These are phyloP conservation scores for Ophiocytium majus DNA, from an alignment of 352 stramenopile species.

Conservation along the genomic window DNA sequence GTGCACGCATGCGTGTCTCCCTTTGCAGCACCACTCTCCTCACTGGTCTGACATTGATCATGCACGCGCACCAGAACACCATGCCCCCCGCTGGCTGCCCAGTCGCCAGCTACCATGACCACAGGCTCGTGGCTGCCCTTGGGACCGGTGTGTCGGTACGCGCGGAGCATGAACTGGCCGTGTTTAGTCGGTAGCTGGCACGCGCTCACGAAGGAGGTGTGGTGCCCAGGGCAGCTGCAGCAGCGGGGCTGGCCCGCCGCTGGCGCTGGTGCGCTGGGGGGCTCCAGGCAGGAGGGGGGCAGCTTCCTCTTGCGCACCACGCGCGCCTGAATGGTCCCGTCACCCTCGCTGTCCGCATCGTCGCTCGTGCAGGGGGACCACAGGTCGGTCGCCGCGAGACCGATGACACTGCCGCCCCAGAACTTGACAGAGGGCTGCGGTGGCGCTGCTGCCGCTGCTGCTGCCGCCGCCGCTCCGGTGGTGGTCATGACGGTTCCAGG, in stretches of 20 bases:
- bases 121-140: conserved; percentile 53
- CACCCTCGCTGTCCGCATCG: no score
- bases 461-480: no score
- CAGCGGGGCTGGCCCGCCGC: no score
- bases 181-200: conserved; percentile 53
- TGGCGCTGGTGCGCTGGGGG: not conserved
- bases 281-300: conserved; percentile 18
- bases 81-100: conserved; percentile 25
- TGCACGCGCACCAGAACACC: conserved; percentile 84
- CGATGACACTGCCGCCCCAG: no score
- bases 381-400: no score
- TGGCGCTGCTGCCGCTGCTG: no score
- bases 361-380: no score
- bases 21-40: no score
- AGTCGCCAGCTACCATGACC: conserved; percentile 51
- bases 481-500: no score
- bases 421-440: no score
- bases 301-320: conserved; percentile 23
- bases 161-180: conserved; percentile 43
- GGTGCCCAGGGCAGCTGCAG: not conserved
- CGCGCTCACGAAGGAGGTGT: conserved; percentile 48
- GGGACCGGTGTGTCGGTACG: conserved; percentile 42
- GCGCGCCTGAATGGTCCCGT: no score
- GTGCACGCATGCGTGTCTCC: not conserved
- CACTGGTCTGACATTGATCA: conserved; percentile 98